Base-by-base conservation (phyloP, 2,329 filamentous ascomycete genomes). In the Cladosporium phlei region DNA sequence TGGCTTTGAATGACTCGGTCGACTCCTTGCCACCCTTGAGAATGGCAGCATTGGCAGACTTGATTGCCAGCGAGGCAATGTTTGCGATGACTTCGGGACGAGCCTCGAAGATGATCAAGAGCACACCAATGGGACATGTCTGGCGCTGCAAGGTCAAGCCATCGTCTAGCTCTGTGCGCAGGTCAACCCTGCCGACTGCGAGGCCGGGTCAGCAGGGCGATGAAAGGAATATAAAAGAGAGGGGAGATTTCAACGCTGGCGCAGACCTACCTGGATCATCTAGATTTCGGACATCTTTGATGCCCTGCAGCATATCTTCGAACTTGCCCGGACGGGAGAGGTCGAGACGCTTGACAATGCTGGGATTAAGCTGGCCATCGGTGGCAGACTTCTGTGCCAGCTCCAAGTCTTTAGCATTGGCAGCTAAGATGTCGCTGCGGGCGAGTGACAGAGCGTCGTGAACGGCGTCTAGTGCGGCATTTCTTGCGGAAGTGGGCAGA, bases 51-150 rank as follows among this genome's bases (percentile, higher is more conserved):
- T 98, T 98, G 59, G 89, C 93, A 10, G 91, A 97, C 67, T 98
- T 98, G 68, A 98, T 87, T 28, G 93, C 90, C 19, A 98, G 76
- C 3, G 90, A 88, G 52, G 93, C 89, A 62, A 98, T 97, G 68
- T 98, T 98, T 63, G 91, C 93, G 62, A 98, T 96, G 55, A 98
- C 93, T 70, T 98, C 93, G 5, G 93, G 93, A 6, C 93, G 85
- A 27, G 93, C 93, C 71, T 98, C 93, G 63, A 98, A 98, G 62
- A 98, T 97, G 69, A 98, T 93, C 56, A 98, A 79, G 32, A 98
- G 79, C n/a, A 97, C 90, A 50, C 93, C 93, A 57, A 98, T 97
- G 5, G 93, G 93, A 64, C 88, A 95, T 30, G 88, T 89, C 37
- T 95, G 86, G 52, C 90, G 83, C 64, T 95, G 88, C 50, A 98